These are phyloP conservation scores for Nemania sp. DNA, from an alignment of 2,329 filamentous ascomycete genomes.

Conservation along the genomic window DNA sequence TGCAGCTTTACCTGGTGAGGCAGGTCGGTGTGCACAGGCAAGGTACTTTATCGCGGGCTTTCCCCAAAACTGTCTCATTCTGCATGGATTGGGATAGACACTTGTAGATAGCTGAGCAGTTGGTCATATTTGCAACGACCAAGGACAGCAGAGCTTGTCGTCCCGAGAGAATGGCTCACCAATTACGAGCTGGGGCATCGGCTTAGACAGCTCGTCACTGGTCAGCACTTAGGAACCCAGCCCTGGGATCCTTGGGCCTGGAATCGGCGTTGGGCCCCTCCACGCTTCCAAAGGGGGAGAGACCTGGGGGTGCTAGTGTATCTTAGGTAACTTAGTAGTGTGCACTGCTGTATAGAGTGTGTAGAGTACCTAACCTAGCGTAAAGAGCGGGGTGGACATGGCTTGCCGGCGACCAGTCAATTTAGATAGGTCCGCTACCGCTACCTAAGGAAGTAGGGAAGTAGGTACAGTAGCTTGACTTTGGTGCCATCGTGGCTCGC, in stretches of 20 bases:
- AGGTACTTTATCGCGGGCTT: slow-evolving; percentile 14
- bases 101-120: slow-evolving; percentile 1
- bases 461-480: slow-evolving; percentile 12
- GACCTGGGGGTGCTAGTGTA: background rate
- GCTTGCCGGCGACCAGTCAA: slow-evolving; percentile 32
- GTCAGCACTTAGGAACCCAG: slow-evolving; percentile 25
- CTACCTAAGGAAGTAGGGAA: background rate
- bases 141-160: slow-evolving; percentile 20
- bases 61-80: slow-evolving; percentile 20
- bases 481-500: slow-evolving; percentile 34
- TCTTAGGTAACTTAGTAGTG: background rate
- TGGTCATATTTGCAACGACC: slow-evolving; percentile 9
- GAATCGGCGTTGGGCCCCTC: slow-evolving; percentile 31
- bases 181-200: slow-evolving; percentile 35
- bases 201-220: slow-evolving; percentile 27
- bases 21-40: slow-evolving; percentile 32
- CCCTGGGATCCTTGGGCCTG: slow-evolving; percentile 34
- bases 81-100: slow-evolving; percentile 22
- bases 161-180: slow-evolving; percentile 41
- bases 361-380: too few species aligned
- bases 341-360: too few species aligned
- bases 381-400: background rate
- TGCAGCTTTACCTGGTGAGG: slow-evolving; percentile 32
- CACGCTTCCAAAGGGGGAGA: background rate
- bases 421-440: background rate